Conservation (phyloP, 2,329 filamentous ascomycete genomes). For the Xylaria sp. region DNA sequence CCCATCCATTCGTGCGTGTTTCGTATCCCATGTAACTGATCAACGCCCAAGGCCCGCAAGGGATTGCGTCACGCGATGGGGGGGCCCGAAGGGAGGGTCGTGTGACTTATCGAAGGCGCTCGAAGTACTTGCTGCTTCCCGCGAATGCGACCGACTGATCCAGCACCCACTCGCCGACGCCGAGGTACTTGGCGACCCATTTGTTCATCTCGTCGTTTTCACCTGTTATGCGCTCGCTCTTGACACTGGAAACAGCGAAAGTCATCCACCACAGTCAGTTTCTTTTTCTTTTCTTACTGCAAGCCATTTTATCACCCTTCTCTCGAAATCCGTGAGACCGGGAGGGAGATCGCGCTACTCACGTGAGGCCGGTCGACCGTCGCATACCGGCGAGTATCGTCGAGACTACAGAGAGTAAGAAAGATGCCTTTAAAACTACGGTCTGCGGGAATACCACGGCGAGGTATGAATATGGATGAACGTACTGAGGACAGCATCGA, state of each 20-base stretch:
- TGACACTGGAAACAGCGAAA: conserved; percentile 64
- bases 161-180: conserved; percentile 96
- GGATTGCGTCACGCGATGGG: not conserved
- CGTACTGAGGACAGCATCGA: conserved; percentile 89
- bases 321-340: conserved; percentile 4
- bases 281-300: not conserved
- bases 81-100: not conserved
- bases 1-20: conserved; percentile 7
- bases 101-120: conserved; percentile 66
- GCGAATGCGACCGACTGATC: conserved; percentile 92
- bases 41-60: not conserved
- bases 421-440: conserved; percentile 14
- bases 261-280: conserved; percentile 5
- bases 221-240: conserved; percentile 76
- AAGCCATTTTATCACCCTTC: not conserved
- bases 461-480: conserved; percentile 20
- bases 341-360: conserved; percentile 44
- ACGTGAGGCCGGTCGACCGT: conserved; percentile 96
- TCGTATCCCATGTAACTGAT: not conserved
- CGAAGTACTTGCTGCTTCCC: conserved; percentile 83
- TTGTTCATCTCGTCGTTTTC: conserved; percentile 76
- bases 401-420: conserved; percentile 59
- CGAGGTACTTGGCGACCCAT: conserved; percentile 91
- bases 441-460: not conserved
- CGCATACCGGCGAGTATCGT: conserved; percentile 96